Percentiles rank a stretch among this genome's conserved stretches.
These are phyloP conservation scores for Stentor roeselii DNA, from an alignment of 73 alveolate genomes.

Conservation along the genomic window DNA sequence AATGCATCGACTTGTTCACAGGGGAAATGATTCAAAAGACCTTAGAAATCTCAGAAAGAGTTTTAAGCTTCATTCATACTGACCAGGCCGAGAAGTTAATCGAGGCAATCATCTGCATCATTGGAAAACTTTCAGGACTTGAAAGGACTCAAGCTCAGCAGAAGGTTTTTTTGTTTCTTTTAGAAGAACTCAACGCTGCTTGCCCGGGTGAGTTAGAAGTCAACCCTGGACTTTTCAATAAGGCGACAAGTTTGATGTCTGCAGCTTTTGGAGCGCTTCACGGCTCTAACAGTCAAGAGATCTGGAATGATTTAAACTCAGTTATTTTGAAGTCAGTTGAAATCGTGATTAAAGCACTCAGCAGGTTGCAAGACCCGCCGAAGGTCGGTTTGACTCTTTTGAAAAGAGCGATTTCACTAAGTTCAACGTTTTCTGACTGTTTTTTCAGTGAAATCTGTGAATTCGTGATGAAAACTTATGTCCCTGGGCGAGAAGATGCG, in stretches of 20 bases:
- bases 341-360: neutral
- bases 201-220: neutral
- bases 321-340: neutral
- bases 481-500: conserved; percentile 3
- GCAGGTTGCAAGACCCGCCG: neutral
- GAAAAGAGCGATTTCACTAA: neutral
- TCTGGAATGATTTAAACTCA: neutral
- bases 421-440: neutral
- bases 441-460: neutral
- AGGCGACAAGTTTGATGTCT: neutral
- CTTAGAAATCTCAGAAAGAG: neutral
- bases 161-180: neutral
- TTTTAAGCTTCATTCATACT: neutral
- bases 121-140: neutral
- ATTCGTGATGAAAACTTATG: neutral
- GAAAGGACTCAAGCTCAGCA: neutral
- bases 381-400: neutral
- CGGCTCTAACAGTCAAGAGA: neutral
- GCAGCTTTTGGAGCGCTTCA: neutral
- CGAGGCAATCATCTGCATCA: neutral
- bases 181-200: neutral
- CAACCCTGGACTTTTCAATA: neutral
- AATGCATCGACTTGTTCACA: neutral
- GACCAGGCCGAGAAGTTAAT: neutral
- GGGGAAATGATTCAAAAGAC: neutral